Percentiles rank a stretch among this genome's conserved stretches.
phyloP scores from a whole-genome alignment of 768 basidiomycete species.

The Cubamyces lactineus region DNA sequence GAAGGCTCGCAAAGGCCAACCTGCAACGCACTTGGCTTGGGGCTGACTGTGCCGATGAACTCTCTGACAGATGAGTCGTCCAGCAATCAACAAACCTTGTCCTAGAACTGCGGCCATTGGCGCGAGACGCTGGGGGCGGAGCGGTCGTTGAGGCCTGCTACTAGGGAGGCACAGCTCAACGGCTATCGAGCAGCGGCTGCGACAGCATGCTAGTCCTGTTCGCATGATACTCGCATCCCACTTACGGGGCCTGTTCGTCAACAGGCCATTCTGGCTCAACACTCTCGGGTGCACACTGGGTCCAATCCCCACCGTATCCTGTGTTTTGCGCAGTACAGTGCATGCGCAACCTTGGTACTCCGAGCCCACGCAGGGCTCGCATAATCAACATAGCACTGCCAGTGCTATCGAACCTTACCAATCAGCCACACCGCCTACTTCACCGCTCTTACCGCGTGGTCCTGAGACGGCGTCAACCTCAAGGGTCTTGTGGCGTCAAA shows the following conservation, averaged over 20 bases:
- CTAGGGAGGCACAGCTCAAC: not conserved
- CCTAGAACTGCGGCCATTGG: slow-evolving; percentile 20
- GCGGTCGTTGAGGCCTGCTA: no score
- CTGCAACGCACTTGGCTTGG: slow-evolving; percentile 10
- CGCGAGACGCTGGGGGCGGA: not conserved
- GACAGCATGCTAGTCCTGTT: not conserved
- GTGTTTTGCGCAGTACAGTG: no score
- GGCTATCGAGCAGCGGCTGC: slow-evolving; percentile 10
- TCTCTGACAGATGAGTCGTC: slow-evolving; percentile 17
- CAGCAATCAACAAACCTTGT: slow-evolving; percentile 23
- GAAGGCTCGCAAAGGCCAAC: slow-evolving; percentile 1
- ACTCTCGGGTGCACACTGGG: slow-evolving; percentile 6
- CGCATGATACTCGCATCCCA: not conserved
- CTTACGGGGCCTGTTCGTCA: not conserved
- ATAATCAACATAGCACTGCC: slow-evolving; percentile 9
- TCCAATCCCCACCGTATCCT: not conserved
- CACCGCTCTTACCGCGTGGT: slow-evolving; percentile 21
- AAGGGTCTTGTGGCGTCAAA: slow-evolving; percentile 6
- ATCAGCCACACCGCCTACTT: not conserved
- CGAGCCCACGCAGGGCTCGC: not conserved
- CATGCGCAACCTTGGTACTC: not conserved
- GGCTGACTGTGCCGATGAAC: slow-evolving; percentile 17
- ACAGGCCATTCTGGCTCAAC: not conserved
- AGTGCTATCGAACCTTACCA: not conserved
- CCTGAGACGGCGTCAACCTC: slow-evolving; percentile 11